These are phyloP conservation scores for Hermanozyma aechmeae DNA, from an alignment of 805 yeast genomes.

Conservation along the genomic window DNA sequence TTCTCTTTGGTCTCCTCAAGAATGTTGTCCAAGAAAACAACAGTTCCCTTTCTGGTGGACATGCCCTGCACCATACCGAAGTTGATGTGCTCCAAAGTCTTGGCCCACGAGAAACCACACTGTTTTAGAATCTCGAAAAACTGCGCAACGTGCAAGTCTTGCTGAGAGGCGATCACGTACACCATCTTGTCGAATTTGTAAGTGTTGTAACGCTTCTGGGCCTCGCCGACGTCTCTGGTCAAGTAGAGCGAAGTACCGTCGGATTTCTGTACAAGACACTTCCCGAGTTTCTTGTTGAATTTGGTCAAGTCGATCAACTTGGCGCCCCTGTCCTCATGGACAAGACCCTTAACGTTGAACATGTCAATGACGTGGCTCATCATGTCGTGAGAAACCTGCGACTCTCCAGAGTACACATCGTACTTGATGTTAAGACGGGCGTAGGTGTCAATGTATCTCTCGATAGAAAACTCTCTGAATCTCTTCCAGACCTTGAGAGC, in stretches of 20 bases:
- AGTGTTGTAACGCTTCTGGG: constrained; percentile 76
- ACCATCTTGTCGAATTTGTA: constrained; percentile 91
- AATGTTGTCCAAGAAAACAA: constrained; percentile 92
- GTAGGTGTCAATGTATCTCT: constrained; percentile 77
- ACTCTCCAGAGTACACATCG: constrained; percentile 91
- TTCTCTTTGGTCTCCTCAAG: constrained; percentile 86
- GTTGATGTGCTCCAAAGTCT: constrained; percentile 70
- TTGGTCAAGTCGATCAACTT: constrained; percentile 74
- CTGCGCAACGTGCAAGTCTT: constrained; percentile 89
- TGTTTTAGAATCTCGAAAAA: constrained; percentile 88
- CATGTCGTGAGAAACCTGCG: constrained; percentile 71
- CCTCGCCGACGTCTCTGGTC: constrained; percentile 96
- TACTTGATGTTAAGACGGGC: constrained; percentile 84
- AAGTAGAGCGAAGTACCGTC: constrained; percentile 93
- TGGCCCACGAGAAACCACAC: constrained; percentile 85
- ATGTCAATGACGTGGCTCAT: constrained; percentile 58
- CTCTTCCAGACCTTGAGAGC: background rate
- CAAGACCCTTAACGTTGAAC: constrained; percentile 59
- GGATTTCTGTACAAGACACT: constrained; percentile 83
- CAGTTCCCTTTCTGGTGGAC: constrained; percentile 98
- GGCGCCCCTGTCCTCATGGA: constrained; percentile 88
- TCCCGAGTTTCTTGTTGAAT: constrained; percentile 86
- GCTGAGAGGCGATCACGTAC: constrained; percentile 93
- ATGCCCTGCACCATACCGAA: constrained; percentile 98
- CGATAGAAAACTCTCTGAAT: constrained; percentile 82